Evolutionary conservation across 2,329 filamentous ascomycete species (phyloP).

Genomic region (Arthrobotrys conoides): DNA sequence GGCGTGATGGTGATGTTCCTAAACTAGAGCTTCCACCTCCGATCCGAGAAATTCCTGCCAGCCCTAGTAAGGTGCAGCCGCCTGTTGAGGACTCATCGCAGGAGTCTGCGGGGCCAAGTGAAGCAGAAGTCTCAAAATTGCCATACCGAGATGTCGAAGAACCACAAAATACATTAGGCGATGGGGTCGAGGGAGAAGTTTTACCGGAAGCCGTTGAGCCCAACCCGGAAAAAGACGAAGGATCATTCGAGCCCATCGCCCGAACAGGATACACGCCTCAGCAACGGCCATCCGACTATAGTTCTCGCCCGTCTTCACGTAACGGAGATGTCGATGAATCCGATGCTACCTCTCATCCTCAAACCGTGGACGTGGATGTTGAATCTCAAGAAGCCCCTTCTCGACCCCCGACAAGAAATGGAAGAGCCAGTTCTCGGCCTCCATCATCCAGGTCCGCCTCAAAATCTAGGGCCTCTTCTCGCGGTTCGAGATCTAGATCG

Average conservation of each 20-base stretch:
- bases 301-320: slow-evolving; percentile 35
- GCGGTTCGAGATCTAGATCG: slow-evolving; percentile 36
- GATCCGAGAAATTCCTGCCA: slow-evolving; percentile 48
- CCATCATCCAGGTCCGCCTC: slow-evolving; percentile 31
- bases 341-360: slow-evolving; percentile 5
- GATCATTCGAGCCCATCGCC: background rate
- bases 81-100: background rate
- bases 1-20: slow-evolving; percentile 43
- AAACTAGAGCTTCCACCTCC: slow-evolving; percentile 49
- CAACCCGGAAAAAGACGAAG: background rate
- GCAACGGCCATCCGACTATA: slow-evolving; percentile 34
- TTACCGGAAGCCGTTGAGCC: background rate
- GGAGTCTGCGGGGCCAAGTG: background rate
- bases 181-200: background rate
- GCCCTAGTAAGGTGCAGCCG: slow-evolving; percentile 40
- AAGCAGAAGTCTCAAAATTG: slow-evolving; percentile 12
- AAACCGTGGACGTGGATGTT: background rate
- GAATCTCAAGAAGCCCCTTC: slow-evolving; percentile 1
- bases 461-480: slow-evolving; percentile 9
- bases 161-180: slow-evolving; percentile 17
- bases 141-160: slow-evolving; percentile 42
- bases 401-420: slow-evolving; percentile 38
- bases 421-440: slow-evolving; percentile 38
- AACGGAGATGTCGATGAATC: background rate
- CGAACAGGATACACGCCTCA: slow-evolving; percentile 46